Percentiles rank a stretch among this genome's conserved stretches.
Conservation (phyloP, 1,284 basidiomycete species). For the Wallemia hederae region DNA sequence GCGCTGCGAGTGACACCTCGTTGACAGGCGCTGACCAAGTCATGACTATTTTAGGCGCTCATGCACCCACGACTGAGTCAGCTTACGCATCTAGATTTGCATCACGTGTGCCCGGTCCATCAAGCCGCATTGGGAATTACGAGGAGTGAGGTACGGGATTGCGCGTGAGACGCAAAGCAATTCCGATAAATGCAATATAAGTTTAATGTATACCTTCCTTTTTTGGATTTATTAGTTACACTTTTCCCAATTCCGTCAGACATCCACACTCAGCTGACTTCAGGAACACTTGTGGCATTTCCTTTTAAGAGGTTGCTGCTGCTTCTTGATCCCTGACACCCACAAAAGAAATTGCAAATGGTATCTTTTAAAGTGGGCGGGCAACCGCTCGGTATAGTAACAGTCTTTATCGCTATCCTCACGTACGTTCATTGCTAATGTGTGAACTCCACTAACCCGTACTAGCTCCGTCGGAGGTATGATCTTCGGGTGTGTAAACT, state of each 20-base stretch:
- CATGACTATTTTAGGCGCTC: too few species aligned
- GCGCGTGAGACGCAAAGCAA: not conserved
- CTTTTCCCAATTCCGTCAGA: not conserved
- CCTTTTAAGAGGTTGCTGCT: too few species aligned
- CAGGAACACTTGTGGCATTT: not conserved
- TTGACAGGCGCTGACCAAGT: too few species aligned
- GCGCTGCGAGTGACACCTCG: too few species aligned
- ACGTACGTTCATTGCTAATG: not conserved
- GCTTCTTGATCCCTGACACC: too few species aligned
- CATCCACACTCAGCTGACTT: not conserved
- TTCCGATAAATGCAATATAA: not conserved
- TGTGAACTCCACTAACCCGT: not conserved
- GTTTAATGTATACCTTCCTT: not conserved
- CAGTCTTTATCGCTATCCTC: not conserved
- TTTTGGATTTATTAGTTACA: not conserved
- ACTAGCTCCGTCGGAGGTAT: slow-evolving; percentile 37
- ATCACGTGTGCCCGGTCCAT: not conserved
- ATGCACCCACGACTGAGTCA: not conserved
- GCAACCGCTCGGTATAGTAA: not conserved
- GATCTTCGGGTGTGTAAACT: slow-evolving; percentile 27
- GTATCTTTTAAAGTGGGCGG: not conserved
- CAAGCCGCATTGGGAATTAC: not conserved
- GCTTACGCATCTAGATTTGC: not conserved
- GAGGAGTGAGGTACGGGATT: too few species aligned
- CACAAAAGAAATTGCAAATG: not conserved